phyloP scores from a whole-genome alignment of 148 eudicot genomes.

The Amaranthus hypochondriacus region DNA sequence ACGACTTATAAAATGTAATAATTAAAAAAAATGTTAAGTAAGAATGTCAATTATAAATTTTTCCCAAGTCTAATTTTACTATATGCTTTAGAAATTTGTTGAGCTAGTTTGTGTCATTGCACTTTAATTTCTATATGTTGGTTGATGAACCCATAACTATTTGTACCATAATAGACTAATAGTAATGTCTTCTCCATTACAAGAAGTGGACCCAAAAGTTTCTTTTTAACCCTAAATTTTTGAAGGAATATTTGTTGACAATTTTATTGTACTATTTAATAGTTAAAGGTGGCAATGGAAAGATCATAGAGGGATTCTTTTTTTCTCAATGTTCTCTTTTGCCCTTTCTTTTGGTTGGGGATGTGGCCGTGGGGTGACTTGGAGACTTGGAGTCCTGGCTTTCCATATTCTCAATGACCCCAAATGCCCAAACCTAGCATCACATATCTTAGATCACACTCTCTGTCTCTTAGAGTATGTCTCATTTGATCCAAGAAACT shows the following conservation, averaged over 20 bases:
- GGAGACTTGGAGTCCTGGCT: background rate
- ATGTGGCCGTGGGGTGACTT: background rate
- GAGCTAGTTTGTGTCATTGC: background rate
- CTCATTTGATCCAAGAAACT: no score
- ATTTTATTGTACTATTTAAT: background rate
- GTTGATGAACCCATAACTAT: background rate
- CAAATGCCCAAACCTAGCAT: background rate
- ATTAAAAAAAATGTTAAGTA: no score
- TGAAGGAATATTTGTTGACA: background rate
- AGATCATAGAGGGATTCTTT: slow-evolving; percentile 3
- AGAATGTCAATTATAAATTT: no score
- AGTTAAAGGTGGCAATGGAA: background rate
- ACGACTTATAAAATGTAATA: no score
- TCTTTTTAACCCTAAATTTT: slow-evolving; percentile 1
- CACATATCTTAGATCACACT: slow-evolving; percentile 6
- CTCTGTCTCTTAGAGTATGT: no score
- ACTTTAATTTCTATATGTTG: background rate
- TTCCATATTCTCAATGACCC: background rate
- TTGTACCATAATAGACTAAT: background rate
- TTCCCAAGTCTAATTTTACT: no score
- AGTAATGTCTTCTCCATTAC: background rate
- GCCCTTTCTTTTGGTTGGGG: background rate
- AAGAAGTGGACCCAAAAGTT: slow-evolving; percentile 2
- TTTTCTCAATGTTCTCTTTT: background rate
- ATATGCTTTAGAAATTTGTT: no score